Conservation (phyloP, 2,329 filamentous ascomycete genomes). For the Coniochaeta hoffmannii region DNA sequence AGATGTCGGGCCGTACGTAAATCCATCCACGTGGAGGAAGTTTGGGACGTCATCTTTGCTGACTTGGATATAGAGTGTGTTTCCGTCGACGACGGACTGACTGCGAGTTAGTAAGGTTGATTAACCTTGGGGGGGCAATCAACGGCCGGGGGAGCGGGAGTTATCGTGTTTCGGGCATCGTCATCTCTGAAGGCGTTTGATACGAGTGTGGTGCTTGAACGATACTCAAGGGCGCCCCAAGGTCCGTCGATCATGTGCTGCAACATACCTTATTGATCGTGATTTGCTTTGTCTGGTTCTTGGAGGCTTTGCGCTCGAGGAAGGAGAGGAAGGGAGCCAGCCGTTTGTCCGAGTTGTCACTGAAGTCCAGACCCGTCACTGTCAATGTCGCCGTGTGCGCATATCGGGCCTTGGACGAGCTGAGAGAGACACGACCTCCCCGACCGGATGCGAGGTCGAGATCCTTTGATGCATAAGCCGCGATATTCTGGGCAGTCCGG, state of each 20-base stretch:
- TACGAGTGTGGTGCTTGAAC: constrained; percentile 9
- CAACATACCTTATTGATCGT: constrained; percentile 73
- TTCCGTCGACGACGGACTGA: constrained; percentile 61
- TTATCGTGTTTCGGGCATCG: not conserved
- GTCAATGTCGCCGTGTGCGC: constrained; percentile 31
- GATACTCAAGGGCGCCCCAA: constrained; percentile 21
- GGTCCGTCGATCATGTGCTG: constrained; percentile 24
- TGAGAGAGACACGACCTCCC: not conserved
- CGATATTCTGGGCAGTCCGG: constrained; percentile 14
- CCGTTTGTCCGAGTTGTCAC: constrained; percentile 54
- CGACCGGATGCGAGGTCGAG: not conserved
- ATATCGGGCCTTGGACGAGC: constrained; percentile 13
- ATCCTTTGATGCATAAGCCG: constrained; percentile 7
- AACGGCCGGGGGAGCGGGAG: constrained; percentile 1
- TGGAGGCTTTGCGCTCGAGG: constrained; percentile 61
- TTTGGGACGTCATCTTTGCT: constrained; percentile 56
- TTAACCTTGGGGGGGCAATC: not conserved
- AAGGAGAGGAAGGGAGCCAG: constrained; percentile 58
- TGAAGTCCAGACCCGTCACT: constrained; percentile 55
- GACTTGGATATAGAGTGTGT: constrained; percentile 61
- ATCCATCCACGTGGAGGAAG: constrained; percentile 58
- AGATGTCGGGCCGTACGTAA: constrained; percentile 56
- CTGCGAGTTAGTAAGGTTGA: constrained; percentile 57
- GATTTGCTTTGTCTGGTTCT: constrained; percentile 43
- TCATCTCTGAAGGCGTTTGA: not conserved